Evolutionary conservation across 2,329 filamentous ascomycete species (phyloP).

Genomic region (Paecilomyces formosus): DNA sequence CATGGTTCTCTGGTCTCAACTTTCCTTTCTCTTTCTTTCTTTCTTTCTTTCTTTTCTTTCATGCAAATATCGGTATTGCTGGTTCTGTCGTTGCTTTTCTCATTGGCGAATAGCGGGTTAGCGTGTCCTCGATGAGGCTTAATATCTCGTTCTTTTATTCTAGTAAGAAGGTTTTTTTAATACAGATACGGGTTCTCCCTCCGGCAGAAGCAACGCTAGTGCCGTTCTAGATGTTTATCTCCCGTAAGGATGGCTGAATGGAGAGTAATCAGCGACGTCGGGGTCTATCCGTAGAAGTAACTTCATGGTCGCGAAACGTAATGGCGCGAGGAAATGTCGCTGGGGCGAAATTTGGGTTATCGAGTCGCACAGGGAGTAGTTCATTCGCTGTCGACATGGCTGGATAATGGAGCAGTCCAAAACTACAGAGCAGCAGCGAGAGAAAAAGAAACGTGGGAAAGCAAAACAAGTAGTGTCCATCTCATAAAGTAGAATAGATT

Average conservation of each 20-base stretch:
- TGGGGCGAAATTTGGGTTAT: background rate
- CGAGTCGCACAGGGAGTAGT: background rate
- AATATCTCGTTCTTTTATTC: background rate
- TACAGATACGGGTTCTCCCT: background rate
- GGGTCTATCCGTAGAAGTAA: background rate
- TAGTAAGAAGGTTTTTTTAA: background rate
- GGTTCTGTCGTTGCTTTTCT: background rate
- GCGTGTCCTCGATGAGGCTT: background rate
- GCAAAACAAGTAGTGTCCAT: background rate
- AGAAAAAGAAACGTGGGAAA: background rate
- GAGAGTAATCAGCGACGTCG: background rate
- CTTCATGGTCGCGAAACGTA: background rate
- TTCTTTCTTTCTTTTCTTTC: too few species aligned
- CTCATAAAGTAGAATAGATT: too few species aligned
- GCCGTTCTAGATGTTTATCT: background rate
- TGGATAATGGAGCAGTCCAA: background rate
- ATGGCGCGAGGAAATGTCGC: background rate
- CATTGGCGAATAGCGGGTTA: background rate
- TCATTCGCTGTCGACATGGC: background rate
- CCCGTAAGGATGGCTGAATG: background rate
- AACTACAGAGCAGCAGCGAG: background rate
- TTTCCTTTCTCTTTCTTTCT: background rate
- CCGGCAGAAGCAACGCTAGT: background rate
- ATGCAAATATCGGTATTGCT: background rate
- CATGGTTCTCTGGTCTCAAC: background rate